phyloP scores from a whole-genome alignment of 129 eudicot genomes.

The Centrapalus pauciflorus region DNA sequence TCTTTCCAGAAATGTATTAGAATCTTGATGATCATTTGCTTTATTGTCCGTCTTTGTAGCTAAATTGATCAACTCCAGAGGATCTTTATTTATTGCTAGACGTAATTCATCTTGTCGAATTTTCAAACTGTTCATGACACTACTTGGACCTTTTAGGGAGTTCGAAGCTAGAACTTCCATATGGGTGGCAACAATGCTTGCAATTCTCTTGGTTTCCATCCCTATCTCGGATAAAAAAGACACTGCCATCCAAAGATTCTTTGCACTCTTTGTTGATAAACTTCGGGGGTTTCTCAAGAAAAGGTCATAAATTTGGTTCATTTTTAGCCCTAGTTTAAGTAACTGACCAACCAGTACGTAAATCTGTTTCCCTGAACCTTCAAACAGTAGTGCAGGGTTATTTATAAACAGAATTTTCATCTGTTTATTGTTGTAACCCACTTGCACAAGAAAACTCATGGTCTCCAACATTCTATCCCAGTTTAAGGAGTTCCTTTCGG shows the following conservation, averaged over 20 bases:
- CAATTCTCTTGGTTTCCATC: slow-evolving; percentile 32
- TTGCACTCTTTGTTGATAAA: slow-evolving; percentile 38
- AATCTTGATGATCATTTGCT: slow-evolving; percentile 26
- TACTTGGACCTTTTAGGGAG: slow-evolving; percentile 42
- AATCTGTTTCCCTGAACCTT: slow-evolving; percentile 55
- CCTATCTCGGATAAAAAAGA: slow-evolving; percentile 47
- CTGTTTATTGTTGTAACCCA: slow-evolving; percentile 46
- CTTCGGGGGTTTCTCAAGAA: slow-evolving; percentile 44
- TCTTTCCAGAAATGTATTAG: slow-evolving; percentile 43
- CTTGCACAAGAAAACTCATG: slow-evolving; percentile 44
- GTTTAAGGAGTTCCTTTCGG: slow-evolving; percentile 33
- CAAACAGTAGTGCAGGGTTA: slow-evolving; percentile 49
- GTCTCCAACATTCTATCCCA: slow-evolving; percentile 57
- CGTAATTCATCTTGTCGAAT: slow-evolving; percentile 31
- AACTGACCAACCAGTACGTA: slow-evolving; percentile 50
- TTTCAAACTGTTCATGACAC: slow-evolving; percentile 46
- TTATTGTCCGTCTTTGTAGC: slow-evolving; percentile 34
- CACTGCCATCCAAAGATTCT: slow-evolving; percentile 45
- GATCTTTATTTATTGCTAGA: slow-evolving; percentile 43
- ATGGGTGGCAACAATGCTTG: slow-evolving; percentile 36
- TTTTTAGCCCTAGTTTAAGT: slow-evolving; percentile 54
- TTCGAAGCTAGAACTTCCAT: slow-evolving; percentile 40
- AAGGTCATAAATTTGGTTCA: slow-evolving; percentile 39
- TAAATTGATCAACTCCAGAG: slow-evolving; percentile 40
- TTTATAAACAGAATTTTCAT: slow-evolving; percentile 34